Evolutionary conservation across 495 filamentous ascomycete genomes (phyloP).

Genomic region (Cercophora samala): DNA sequence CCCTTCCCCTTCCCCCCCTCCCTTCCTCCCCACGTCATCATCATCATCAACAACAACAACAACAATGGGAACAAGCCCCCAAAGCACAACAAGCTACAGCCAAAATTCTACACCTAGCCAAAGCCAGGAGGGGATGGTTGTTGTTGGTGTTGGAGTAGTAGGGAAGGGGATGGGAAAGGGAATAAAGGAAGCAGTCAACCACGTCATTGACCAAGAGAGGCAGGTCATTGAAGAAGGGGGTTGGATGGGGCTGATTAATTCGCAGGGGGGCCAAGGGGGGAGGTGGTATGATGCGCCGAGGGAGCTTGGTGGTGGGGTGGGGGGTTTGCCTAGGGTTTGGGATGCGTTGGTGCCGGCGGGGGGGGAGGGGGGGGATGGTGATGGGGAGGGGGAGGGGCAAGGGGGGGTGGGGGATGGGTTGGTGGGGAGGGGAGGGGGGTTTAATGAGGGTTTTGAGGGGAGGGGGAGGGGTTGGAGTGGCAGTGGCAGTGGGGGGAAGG

Average conservation of each 20-base stretch:
- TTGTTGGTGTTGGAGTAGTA: no score
- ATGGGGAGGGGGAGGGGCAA: background rate
- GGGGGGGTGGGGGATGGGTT: background rate
- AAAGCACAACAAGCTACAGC: no score
- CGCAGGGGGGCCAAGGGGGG: background rate
- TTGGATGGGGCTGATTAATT: background rate
- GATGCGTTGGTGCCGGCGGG: background rate
- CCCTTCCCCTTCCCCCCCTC: no score
- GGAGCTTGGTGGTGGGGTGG: background rate
- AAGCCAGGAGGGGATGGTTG: background rate
- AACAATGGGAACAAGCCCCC: background rate
- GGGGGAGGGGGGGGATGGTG: background rate
- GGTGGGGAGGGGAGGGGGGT: background rate
- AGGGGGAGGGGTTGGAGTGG: background rate
- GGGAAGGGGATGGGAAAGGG: background rate
- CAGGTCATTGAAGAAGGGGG: background rate
- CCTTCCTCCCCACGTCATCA: no score
- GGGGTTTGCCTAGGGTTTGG: background rate
- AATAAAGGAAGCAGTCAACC: background rate
- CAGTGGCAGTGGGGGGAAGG: background rate
- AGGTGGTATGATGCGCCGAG: conserved; percentile 1
- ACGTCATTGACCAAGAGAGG: background rate
- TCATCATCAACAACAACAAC: no score
- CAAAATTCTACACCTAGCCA: background rate
- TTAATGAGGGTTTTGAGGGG: background rate